Evolutionary conservation across 495 filamentous ascomycete genomes (phyloP).

Genomic region (Penicillium silybi): DNA sequence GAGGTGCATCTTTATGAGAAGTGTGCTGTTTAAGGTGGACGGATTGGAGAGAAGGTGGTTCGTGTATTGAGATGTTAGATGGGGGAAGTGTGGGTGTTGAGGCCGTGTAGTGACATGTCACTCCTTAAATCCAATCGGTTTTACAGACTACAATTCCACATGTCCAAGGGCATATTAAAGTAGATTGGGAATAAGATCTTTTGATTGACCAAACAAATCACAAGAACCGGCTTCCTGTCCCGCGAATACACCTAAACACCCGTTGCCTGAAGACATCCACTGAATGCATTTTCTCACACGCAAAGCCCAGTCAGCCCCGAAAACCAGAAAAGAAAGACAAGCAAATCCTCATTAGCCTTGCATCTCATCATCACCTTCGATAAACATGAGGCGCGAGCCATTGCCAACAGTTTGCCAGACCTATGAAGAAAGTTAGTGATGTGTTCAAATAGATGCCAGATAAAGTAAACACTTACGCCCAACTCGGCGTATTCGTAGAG

Average conservation of each 20-base stretch:
- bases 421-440: slow-evolving; percentile 42
- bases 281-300: slow-evolving; percentile 23
- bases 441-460: background rate
- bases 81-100: background rate
- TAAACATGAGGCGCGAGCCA: slow-evolving; percentile 81
- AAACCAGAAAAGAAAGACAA: slow-evolving; percentile 6
- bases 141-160: background rate
- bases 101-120: background rate
- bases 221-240: slow-evolving; percentile 14
- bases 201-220: slow-evolving; percentile 16
- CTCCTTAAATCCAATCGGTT: background rate
- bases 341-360: slow-evolving; percentile 31
- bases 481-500: slow-evolving; percentile 85
- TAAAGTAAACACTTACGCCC: slow-evolving; percentile 63
- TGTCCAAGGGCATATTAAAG: background rate
- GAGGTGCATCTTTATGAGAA: slow-evolving; percentile 32
- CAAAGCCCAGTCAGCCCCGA: slow-evolving; percentile 13
- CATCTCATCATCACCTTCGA: slow-evolving; percentile 59
- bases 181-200: slow-evolving; percentile 19
- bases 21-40: slow-evolving; percentile 25
- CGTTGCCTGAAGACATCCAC: slow-evolving; percentile 16
- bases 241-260: slow-evolving; percentile 24
- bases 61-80: background rate
- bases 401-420: slow-evolving; percentile 93
- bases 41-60: background rate